These are phyloP conservation scores for Cercophora samala DNA, from an alignment of 495 filamentous ascomycete genomes.

Conservation along the genomic window DNA sequence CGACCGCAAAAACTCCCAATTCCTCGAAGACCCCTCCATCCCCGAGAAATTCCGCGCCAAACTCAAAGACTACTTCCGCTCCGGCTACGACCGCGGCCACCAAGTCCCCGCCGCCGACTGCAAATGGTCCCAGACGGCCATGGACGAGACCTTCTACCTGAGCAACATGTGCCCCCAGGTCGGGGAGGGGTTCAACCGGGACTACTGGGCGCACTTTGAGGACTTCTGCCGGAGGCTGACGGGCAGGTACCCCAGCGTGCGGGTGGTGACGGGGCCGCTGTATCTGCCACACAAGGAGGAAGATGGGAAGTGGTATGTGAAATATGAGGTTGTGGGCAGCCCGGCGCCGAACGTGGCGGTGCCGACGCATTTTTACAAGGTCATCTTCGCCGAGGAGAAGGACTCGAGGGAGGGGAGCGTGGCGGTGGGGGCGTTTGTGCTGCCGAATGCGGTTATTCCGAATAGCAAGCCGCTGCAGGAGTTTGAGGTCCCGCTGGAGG, in stretches of 20 bases:
- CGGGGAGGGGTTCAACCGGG: conserved; percentile 93
- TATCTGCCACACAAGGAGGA: conserved; percentile 78
- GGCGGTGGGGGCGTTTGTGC: conserved; percentile 87
- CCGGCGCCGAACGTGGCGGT: conserved; percentile 87
- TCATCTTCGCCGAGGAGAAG: conserved; percentile 91
- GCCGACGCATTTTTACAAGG: conserved; percentile 98
- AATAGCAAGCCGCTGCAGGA: conserved; percentile 80
- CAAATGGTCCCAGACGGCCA: conserved; percentile 89
- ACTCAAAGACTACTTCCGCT: conserved; percentile 87
- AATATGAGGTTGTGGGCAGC: conserved; percentile 93
- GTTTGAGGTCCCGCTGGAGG: conserved; percentile 93
- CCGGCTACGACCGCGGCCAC: conserved; percentile 95
- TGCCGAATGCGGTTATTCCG: conserved; percentile 87
- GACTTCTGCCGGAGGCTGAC: conserved; percentile 89
- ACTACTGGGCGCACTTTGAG: conserved; percentile 99
- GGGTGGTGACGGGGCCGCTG: conserved; percentile 88
- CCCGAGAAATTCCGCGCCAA: conserved; percentile 85
- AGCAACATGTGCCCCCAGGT: conserved; percentile 98
- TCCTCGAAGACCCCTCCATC: conserved; percentile 75
- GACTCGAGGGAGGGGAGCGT: conserved; percentile 64
- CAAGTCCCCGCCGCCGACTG: conserved; percentile 96
- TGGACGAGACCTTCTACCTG: conserved; percentile 90
- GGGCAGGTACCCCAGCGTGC: conserved; percentile 73
- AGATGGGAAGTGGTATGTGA: conserved; percentile 92
- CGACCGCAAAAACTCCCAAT: conserved; percentile 79